Evolutionary conservation across 2,329 filamentous ascomycete species (phyloP), one percentile per base, ranked within the genome.

Genomic region (Trichoderma breve): DNA sequence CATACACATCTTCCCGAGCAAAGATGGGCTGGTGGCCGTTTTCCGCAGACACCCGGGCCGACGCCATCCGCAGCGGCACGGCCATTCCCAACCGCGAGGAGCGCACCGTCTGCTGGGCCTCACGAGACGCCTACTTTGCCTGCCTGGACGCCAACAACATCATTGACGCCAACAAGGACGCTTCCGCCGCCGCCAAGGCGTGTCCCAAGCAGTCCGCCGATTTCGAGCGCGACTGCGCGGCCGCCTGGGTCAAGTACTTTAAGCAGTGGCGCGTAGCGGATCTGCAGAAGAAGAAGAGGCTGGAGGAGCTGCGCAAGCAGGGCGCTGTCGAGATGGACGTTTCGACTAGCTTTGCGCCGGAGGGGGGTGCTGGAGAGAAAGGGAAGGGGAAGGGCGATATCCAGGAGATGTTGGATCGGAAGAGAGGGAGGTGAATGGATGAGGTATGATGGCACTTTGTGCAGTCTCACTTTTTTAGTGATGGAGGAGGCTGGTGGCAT

Each of bases 211-310:
- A 86, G 80, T 78, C 78, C 28, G 79, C 77, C 34, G 87, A 86
- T 72, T 97, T 98, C 78, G 94, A 97, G 83, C 87, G 87, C 76
- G 93, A 95, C 80, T 99, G 96, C 82, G 94, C 94, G 21, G 88
- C 86, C 72, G 95, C 94, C 80, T 99, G 96, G 96, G 96, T 98
- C 73, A 94, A 94, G 83, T 98, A 99, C 83, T 99, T 99, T 84
- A 98, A 98, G 86, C 95, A 98, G 83, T 92, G 94, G 84, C 88
- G 96, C 78, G 93, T 98, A 43, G 95, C 97, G 83, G 96, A 99
- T 77, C 88, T 93, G 79, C 93, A 97, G 77, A 94, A 95, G 82
- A 91, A 93, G 78, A 86, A 91, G 82, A 92, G 93, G 28, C 84
- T 97, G 75, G 91, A 92, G 77, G 89, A 90, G 79, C 88, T 97